A percentile compares a stretch with the other conserved stretches of the same genome.
These are phyloP conservation scores for Schwanniomyces pseudopolymorphus DNA, from an alignment of 805 yeast genomes.

Conservation along the genomic window DNA sequence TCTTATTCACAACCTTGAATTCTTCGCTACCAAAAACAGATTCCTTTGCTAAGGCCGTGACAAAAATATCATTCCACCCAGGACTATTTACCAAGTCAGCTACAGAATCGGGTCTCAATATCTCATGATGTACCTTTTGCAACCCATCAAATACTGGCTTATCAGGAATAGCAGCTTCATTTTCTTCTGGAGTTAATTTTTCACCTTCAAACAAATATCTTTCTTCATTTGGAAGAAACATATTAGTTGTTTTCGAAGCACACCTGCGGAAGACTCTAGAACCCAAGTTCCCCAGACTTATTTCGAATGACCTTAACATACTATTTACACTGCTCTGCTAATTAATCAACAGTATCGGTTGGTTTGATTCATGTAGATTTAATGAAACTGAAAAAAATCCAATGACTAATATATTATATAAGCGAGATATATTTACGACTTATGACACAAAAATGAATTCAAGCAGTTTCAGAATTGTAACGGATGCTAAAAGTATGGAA, in stretches of 20 bases:
- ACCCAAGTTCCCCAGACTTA: not conserved
- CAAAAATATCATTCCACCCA: slow-evolving; percentile 26
- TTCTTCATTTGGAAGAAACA: slow-evolving; percentile 31
- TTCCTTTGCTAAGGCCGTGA: slow-evolving; percentile 26
- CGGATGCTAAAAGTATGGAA: not conserved
- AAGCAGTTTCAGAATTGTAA: not conserved
- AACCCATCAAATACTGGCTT: slow-evolving; percentile 17
- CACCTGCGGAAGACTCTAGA: not conserved
- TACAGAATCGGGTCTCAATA: slow-evolving; percentile 32
- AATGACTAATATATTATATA: not conserved
- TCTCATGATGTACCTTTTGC: slow-evolving; percentile 22
- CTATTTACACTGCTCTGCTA: not conserved
- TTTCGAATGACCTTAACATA: not conserved
- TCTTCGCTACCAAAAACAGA: slow-evolving; percentile 27
- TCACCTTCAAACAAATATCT: slow-evolving; percentile 27
- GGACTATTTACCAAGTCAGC: slow-evolving; percentile 34
- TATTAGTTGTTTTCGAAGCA: slow-evolving; percentile 8
- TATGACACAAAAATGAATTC: not conserved
- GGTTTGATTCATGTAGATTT: not conserved
- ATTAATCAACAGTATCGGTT: not conserved
- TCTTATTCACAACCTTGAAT: slow-evolving; percentile 21
- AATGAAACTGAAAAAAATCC: not conserved
- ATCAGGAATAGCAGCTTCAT: slow-evolving; percentile 34
- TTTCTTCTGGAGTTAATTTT: slow-evolving; percentile 25
- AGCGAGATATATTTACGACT: not conserved